These are phyloP conservation scores for Beta macrorhiza DNA, from an alignment of 179 eudicot genomes.

Conservation along the genomic window DNA sequence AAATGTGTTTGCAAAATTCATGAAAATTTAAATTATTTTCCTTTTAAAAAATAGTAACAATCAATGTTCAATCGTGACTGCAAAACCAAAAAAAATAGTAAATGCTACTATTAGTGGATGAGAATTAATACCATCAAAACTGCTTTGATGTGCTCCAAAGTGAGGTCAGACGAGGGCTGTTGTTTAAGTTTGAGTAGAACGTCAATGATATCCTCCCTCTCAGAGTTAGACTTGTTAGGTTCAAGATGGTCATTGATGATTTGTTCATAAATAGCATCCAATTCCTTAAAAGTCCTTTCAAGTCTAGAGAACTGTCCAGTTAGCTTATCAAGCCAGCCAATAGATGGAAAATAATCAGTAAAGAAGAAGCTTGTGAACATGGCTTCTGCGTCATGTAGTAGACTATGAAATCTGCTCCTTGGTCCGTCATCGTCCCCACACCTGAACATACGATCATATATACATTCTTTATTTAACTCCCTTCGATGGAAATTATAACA, in stretches of 20 bases:
- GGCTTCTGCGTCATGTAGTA: constrained; percentile 18
- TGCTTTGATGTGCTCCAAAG: constrained; percentile 31
- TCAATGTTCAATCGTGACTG: too few relatives aligned
- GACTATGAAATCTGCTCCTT: constrained; percentile 11
- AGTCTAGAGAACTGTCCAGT: constrained; percentile 3
- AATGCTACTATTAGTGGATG: not conserved
- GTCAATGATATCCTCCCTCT: constrained; percentile 19
- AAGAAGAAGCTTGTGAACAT: constrained; percentile 11
- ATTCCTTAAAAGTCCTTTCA: not conserved
- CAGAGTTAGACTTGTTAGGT: constrained; percentile 8
- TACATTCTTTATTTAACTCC: too few relatives aligned
- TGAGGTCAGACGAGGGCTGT: constrained; percentile 20
- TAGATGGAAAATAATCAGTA: constrained; percentile 18
- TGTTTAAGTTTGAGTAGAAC: constrained; percentile 20
- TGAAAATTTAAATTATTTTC: too few relatives aligned
- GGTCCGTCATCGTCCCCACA: constrained; percentile 18
- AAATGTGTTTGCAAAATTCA: too few relatives aligned
- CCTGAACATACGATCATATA: not conserved
- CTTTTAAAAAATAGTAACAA: too few relatives aligned
- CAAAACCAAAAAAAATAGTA: too few relatives aligned
- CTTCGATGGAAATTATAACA: too few relatives aligned
- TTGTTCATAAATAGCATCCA: constrained; percentile 17
- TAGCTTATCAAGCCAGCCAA: constrained; percentile 29
- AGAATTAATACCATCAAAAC: constrained; percentile 29
- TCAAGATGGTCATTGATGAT: constrained; percentile 21